Conservation (phyloP, 2,329 filamentous ascomycete species). For the Leptographium lundbergii region DNA sequence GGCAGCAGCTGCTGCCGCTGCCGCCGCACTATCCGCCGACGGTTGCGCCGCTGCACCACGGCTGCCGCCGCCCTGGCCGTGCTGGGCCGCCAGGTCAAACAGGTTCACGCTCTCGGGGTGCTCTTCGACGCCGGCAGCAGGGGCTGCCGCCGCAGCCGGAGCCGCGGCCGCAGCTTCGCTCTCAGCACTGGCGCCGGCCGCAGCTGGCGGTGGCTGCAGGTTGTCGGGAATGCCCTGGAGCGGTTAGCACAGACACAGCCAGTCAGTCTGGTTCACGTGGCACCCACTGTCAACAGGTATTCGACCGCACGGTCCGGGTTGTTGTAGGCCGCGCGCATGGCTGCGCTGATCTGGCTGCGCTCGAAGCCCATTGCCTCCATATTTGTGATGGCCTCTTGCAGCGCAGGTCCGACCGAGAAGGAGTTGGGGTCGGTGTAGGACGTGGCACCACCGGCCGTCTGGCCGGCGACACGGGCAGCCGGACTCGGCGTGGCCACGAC, state of each 20-base stretch:
- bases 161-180: constrained; percentile 27
- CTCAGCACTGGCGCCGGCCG: constrained; percentile 27
- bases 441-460: constrained; percentile 21
- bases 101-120: constrained; percentile 64
- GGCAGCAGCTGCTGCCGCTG: constrained; percentile 30
- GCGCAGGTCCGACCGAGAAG: constrained; percentile 75
- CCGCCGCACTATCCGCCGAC: constrained; percentile 21
- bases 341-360: constrained; percentile 74
- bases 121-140: constrained; percentile 37
- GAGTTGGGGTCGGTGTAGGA: constrained; percentile 59
- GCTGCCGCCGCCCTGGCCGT: constrained; percentile 32
- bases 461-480: constrained; percentile 15
- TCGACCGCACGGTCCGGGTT: constrained; percentile 97
- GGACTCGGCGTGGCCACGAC: constrained; percentile 33
- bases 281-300: constrained; percentile 72
- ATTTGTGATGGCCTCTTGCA: constrained; percentile 69
- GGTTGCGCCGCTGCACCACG: constrained; percentile 23
- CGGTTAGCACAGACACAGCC: not conserved
- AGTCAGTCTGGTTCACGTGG: not conserved
- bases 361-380: constrained; percentile 98
- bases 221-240: constrained; percentile 78
- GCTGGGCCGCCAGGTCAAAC: constrained; percentile 84
- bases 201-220: constrained; percentile 43
- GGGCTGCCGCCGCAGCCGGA: constrained; percentile 25
- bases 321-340: constrained; percentile 92